A percentile compares a stretch with the other conserved stretches of the same genome.
These are phyloP conservation scores for Xylogone sp. DNA, from an alignment of 2,329 filamentous ascomycete genomes.

Conservation along the genomic window DNA sequence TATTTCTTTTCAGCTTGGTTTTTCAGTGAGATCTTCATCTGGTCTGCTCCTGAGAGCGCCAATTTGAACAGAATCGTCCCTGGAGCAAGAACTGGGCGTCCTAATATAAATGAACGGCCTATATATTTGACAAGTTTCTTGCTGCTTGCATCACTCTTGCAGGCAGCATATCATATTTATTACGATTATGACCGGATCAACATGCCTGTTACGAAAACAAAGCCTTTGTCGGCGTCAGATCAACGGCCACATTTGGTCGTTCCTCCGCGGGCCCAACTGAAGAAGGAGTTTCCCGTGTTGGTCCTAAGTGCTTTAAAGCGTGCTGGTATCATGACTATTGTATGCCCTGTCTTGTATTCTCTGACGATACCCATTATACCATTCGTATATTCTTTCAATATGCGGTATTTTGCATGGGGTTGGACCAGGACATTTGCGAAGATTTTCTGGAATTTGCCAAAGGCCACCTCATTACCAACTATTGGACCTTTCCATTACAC, in stretches of 20 bases:
- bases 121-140: constrained; percentile 75
- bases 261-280: constrained; percentile 34
- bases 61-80: constrained; percentile 72
- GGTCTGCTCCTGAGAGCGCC: constrained; percentile 55
- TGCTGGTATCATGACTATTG: constrained; percentile 35
- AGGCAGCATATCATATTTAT: constrained; percentile 67
- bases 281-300: constrained; percentile 28
- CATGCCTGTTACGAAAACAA: constrained; percentile 36
- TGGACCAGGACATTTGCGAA: constrained; percentile 68
- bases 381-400: constrained; percentile 56
- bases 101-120: constrained; percentile 79
- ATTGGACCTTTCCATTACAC: constrained; percentile 54
- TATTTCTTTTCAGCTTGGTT: constrained; percentile 75
- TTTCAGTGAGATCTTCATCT: constrained; percentile 79
- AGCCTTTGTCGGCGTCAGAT: constrained; percentile 25
- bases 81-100: constrained; percentile 65
- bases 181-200: constrained; percentile 63
- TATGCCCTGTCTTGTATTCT: constrained; percentile 32
- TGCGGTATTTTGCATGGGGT: constrained; percentile 64
- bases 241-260: constrained; percentile 32
- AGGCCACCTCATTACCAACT: constrained; percentile 59
- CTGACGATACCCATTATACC: constrained; percentile 40
- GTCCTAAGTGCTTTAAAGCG: constrained; percentile 26
- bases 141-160: constrained; percentile 62
- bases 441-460: constrained; percentile 71